phyloP scores from a whole-genome alignment of 2,329 filamentous ascomycete genomes.

The Beauveria bassiana region DNA sequence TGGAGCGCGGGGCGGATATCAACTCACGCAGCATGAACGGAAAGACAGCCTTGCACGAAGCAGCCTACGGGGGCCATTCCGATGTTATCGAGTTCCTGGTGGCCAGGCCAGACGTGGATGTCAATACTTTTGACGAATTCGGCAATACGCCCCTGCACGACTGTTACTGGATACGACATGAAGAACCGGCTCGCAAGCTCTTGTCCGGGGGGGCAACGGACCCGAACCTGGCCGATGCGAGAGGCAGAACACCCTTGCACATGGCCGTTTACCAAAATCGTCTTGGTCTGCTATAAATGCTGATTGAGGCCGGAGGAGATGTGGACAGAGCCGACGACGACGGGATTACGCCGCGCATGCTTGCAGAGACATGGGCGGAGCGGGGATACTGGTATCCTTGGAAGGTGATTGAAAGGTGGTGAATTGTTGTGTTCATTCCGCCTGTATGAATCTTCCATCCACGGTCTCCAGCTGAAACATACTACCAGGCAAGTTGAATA shows the following conservation, averaged over 20 bases:
- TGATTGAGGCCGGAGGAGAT: too few species aligned
- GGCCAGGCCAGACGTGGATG: not conserved
- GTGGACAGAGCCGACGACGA: too few species aligned
- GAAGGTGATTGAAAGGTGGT: too few species aligned
- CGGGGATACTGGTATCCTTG: too few species aligned
- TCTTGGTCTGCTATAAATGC: rapidly evolving
- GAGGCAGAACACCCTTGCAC: too few species aligned
- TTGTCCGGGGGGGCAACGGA: not conserved
- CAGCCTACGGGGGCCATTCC: rapidly evolving
- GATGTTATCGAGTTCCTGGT: not conserved
- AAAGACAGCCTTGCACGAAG: not conserved
- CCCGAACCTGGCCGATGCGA: not conserved
- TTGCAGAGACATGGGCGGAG: too few species aligned
- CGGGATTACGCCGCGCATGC: too few species aligned
- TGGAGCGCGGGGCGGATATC: not conserved
- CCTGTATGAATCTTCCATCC: too few species aligned
- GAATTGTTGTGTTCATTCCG: too few species aligned
- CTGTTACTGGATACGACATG: not conserved
- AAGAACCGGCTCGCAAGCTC: not conserved
- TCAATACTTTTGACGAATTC: too few species aligned
- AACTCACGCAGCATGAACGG: not conserved
- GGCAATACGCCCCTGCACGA: not conserved
- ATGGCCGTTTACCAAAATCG: rapidly evolving
- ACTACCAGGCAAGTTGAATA: too few species aligned
- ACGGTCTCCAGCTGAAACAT: too few species aligned